Base-by-base conservation (phyloP, 2,329 filamentous ascomycete genomes). In the Trichoderma sp. region DNA sequence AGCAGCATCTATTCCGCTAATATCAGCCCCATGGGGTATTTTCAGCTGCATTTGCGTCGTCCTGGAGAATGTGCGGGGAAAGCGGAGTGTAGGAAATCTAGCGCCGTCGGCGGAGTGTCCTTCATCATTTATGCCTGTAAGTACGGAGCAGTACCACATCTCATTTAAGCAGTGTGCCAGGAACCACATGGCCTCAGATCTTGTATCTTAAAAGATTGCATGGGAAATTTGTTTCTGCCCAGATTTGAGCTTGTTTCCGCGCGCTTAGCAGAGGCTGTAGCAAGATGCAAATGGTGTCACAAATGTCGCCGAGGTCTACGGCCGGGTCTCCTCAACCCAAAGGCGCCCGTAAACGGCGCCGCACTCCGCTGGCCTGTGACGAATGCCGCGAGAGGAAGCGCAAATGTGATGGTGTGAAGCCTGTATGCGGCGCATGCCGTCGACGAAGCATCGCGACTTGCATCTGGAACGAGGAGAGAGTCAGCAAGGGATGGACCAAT, bases 331-430 rank as follows among this genome's bases (percentile, higher is more conserved):
- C 26, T 26, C 24, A 54, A 26, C 51, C 16, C 51, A 26, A 54
- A 54, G 51, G 51, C 43, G 37, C 37, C 49, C 51, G 51, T 28
- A 56, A 56, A 30, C 28, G 54, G 30, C 54, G 30, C 28, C 54
- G 54, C 28, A 56, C 30, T 13, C 16, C 28, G 1, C 54, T 56
- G 30, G 59, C 59, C 11, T 60, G 59, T 11, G 59, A 60, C 13
- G 59, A 60, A 4, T 60, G 39, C 26, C 59, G 59, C 18, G 59
- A 60, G 11, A 60, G 59, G 18, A 60, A 60, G 13, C 59, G 59
- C 37, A 60, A 60, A 7, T 49, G 59, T 49, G 59, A 60, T 26
- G 59, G 59, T 26, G 59, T 51, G 59, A 46, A 49, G 24, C 39
- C 59, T 24, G 28, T 60, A 16, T 60, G 59, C 39, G 59, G 59